Evolutionary conservation across 305 asterid species (phyloP).

Genomic region (Solanum aculeatissimum): DNA sequence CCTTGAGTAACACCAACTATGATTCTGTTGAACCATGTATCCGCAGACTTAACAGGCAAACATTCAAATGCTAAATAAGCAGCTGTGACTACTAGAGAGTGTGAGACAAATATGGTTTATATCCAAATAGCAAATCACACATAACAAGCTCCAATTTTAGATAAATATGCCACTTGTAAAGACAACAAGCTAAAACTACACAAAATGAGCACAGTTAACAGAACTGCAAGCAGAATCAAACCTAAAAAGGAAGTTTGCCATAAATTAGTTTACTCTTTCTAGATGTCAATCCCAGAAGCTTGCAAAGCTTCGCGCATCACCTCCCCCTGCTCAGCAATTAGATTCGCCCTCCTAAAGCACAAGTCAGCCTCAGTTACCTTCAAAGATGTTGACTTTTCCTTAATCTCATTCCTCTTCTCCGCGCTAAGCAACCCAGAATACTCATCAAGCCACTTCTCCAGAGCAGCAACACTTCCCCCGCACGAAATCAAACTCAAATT

Average conservation of each 20-base stretch:
- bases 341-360: constrained; percentile 11
- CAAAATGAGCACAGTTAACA: not conserved
- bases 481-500: not conserved
- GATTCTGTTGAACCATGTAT: not conserved
- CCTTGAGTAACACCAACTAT: not conserved
- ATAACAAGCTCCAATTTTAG: not conserved
- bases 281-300: constrained; percentile 11
- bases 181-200: not conserved
- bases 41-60: not conserved
- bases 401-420: constrained; percentile 18
- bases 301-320: constrained; percentile 20
- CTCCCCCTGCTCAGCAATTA: constrained; percentile 21
- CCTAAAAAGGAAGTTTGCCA: not conserved
- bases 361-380: constrained; percentile 16
- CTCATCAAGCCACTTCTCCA: constrained; percentile 2
- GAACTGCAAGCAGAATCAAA: not conserved
- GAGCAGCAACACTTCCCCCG: not conserved
- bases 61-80: not conserved
- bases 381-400: constrained; percentile 28
- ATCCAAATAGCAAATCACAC: not conserved
- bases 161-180: not conserved
- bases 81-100: not conserved
- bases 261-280: not conserved
- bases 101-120: not conserved
- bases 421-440: constrained; percentile 4